Evolutionary conservation across 495 filamentous ascomycete species (phyloP), one percentile per base, ranked within the genome.

Genomic region (Darksidea phi): DNA sequence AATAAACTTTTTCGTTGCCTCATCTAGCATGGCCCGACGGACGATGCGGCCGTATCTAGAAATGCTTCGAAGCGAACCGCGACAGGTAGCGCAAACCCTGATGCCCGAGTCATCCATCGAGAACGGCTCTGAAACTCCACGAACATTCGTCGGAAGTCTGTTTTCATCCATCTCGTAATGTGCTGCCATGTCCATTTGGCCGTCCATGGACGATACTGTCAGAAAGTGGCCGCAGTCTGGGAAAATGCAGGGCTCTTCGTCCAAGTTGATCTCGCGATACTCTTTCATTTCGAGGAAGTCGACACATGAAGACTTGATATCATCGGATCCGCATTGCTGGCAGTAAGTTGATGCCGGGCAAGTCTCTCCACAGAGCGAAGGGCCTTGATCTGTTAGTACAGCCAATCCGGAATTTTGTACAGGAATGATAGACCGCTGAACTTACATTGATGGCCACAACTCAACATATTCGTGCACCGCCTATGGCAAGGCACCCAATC

Each of bases 1-100:
- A 24, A 84, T 80, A 66, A 90, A 86, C 57, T 83, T 86, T 69
- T 87, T 88, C 0, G 84, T 86, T 0, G 82, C 74, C 67, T 89
- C 85, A 52, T 91, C 84, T 1, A 91, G 72, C 48, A 82, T 69
- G 5, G 80, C 87, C 3, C 83, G 78, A 36, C 82, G 78, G 25
- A 88, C 78, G 6, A 91, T 80, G 20, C 86, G 79, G 26, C 84
- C 81, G 65, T 92, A 91, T 15, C 88, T 74, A 10, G 85, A 72
- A 54, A 90, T 78, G 47, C 80, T 77, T 20, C 84, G 76, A 23
- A 91, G 73, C 2, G 85, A 79, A 0, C 80, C 79, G 8, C 86
- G 81, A 66, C 88, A 93, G 1, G 61, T 76, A 2, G 87, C 83
- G 72, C 87, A 91, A 10, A 26, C 23, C 18, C 43, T 43, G 36